These are phyloP conservation scores for Sphaerulina musiva DNA, from an alignment of 2,329 filamentous ascomycete species.

Conservation along the genomic window DNA sequence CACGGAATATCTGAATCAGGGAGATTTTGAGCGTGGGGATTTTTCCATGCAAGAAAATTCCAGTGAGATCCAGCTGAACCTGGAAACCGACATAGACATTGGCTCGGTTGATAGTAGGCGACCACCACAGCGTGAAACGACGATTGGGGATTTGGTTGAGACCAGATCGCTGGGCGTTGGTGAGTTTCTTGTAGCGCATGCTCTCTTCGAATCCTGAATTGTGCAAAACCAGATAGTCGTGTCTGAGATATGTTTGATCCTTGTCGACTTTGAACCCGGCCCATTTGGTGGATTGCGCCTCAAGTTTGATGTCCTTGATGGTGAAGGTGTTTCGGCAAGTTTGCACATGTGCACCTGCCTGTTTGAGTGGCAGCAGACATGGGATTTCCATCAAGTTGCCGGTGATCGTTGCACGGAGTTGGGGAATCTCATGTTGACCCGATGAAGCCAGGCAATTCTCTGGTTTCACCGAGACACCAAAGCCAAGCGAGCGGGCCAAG, in stretches of 20 bases:
- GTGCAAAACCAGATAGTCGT: slow-evolving; percentile 35
- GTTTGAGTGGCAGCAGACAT: too few relatives aligned
- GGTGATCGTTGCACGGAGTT: too few relatives aligned
- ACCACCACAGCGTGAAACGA: slow-evolving; percentile 98
- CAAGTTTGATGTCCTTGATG: background rate
- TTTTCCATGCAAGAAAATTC: slow-evolving; percentile 98
- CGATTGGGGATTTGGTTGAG: slow-evolving; percentile 97
- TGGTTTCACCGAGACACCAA: too few relatives aligned
- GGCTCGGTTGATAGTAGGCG: slow-evolving; percentile 49
- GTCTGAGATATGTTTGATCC: slow-evolving; percentile 47
- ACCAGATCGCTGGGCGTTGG: slow-evolving; percentile 93
- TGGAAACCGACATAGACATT: slow-evolving; percentile 99
- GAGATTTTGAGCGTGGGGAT: slow-evolving; percentile 98
- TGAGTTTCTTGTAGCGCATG: slow-evolving; percentile 99
- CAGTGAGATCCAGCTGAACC: slow-evolving; percentile 92
- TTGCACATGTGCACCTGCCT: too few relatives aligned
- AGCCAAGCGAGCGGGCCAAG: too few relatives aligned
- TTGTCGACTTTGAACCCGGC: slow-evolving; percentile 29
- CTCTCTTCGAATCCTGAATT: slow-evolving; percentile 37
- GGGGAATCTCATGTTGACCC: too few relatives aligned
- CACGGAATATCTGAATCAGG: slow-evolving; percentile 97
- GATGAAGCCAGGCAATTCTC: too few relatives aligned
- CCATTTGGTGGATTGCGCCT: background rate
- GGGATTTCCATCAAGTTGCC: too few relatives aligned
- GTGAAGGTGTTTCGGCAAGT: background rate